phyloP scores from a whole-genome alignment of 208 protist genomes.

The Lotmaria passim region DNA sequence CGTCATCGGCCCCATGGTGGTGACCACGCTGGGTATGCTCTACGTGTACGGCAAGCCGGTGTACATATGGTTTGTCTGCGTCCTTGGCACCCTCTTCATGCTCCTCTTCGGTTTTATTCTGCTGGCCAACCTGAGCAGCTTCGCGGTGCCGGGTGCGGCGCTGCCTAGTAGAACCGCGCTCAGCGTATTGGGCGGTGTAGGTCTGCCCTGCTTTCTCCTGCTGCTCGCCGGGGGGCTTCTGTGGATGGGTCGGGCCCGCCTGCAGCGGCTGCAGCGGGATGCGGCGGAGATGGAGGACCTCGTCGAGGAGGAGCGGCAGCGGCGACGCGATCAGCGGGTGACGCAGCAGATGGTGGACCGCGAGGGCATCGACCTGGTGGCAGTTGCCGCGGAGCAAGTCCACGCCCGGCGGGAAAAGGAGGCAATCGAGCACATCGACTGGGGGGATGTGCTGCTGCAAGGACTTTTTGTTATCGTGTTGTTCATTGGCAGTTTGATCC shows the following conservation, averaged over 20 bases:
- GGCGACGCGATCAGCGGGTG: slow-evolving; percentile 24
- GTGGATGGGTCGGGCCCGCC: slow-evolving; percentile 13
- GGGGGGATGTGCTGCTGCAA: slow-evolving; percentile 30
- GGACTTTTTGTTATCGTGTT: slow-evolving; percentile 35
- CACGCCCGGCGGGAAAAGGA: slow-evolving; percentile 26
- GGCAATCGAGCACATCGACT: slow-evolving; percentile 31
- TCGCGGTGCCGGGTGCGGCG: slow-evolving; percentile 17
- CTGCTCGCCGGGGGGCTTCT: slow-evolving; percentile 35
- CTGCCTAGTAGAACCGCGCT: slow-evolving; percentile 17
- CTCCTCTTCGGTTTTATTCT: slow-evolving; percentile 66
- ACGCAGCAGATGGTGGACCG: slow-evolving; percentile 55
- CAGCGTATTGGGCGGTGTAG: slow-evolving; percentile 32
- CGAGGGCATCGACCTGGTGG: slow-evolving; percentile 43
- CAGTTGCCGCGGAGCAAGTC: slow-evolving; percentile 45
- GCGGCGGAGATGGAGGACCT: slow-evolving; percentile 23
- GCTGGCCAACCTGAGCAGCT: slow-evolving; percentile 27
- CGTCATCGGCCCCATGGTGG: slow-evolving; percentile 47
- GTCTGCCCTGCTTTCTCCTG: slow-evolving; percentile 34
- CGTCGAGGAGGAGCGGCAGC: slow-evolving; percentile 27
- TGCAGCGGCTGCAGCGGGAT: slow-evolving; percentile 27
- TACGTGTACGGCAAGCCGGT: slow-evolving; percentile 42
- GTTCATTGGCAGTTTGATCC: slow-evolving; percentile 44
- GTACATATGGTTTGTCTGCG: slow-evolving; percentile 54
- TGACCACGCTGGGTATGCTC: slow-evolving; percentile 57
- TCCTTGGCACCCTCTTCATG: slow-evolving; percentile 46